Conservation (phyloP, 2,329 filamentous ascomycete species). For the Aureobasidium zeae region DNA sequence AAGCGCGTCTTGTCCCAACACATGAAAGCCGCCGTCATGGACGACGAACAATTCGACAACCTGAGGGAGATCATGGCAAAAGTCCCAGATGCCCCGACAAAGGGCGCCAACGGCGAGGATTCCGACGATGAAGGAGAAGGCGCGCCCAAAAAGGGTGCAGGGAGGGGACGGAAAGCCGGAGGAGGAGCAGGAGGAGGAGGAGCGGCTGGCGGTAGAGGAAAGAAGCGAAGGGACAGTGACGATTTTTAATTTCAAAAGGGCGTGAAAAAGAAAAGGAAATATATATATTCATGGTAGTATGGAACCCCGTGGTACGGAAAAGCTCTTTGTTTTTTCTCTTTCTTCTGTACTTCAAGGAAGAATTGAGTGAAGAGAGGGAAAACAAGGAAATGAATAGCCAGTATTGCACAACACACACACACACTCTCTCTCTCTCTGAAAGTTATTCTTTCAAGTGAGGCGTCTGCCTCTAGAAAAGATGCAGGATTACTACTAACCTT, state of each 20-base stretch:
- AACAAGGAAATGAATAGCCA: no score
- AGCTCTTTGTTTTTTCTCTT: no score
- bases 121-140: slow-evolving; percentile 16
- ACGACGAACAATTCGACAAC: slow-evolving; percentile 91
- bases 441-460: no score
- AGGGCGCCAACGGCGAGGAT: slow-evolving; percentile 20
- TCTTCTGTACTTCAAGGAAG: no score
- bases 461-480: no score
- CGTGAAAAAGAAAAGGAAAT: no score
- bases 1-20: slow-evolving; percentile 86
- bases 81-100: slow-evolving; percentile 56
- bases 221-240: slow-evolving; percentile 18
- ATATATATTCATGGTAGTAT: no score
- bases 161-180: slow-evolving; percentile 15
- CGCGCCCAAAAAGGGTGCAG: slow-evolving; percentile 12
- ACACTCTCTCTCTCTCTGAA: no score
- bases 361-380: no score
- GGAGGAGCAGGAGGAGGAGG: slow-evolving; percentile 3
- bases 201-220: slow-evolving; percentile 15
- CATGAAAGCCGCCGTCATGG: slow-evolving; percentile 81
- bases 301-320: no score
- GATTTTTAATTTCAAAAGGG: slow-evolving; percentile 17
- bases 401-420: no score
- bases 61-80: slow-evolving; percentile 81
- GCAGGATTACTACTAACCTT: no score